Evolutionary conservation across 352 stramenopile species (phyloP), one percentile per base, ranked within the genome.

Genomic region (Phytophthora ohioensis): DNA sequence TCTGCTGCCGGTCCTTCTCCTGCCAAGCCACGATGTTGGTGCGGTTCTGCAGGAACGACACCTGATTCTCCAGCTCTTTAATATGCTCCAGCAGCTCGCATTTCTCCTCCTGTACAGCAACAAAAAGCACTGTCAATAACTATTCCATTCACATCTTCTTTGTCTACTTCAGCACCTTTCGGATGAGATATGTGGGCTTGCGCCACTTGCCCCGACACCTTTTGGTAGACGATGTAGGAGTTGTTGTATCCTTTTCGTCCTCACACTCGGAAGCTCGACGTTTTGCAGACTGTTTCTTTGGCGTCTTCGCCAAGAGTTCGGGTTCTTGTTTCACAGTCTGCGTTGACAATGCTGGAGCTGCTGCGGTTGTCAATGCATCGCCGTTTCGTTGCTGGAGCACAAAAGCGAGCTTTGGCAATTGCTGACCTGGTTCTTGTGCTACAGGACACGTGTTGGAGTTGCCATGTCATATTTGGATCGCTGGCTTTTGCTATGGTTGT

Each of bases 101-200:
- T 32, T 81, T 79, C 56, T 85, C 75, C 53, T 85, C 75, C 78
- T 84, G 52, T 21, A 52, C 2, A 27, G 45, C 5, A 15, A 56
- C 7, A 65, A 51, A 1, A 55, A 13, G 0, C n/a, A 41, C 27
- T 6, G 21, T 71, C 15, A 55, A 30, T 42, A 41, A 3, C 7
- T 10, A 43, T 49, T 13, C 17, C 12, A 21, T 10, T 17, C 12
- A 3, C n/a, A 46, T 11, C 30, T 39, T 27, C 56, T 4, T 38
- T 9, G 53, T 52, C 36, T 31, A 45, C 67, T 30, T 27, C 1
- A 27, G 21, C 39, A 81, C 74, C 70, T 80, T 80, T 17, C 76
- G 72, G 57, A 76, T 27, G 30, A 79, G 61, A 49, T 83, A 83
- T 51, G 76, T 83, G 39, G 76, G 70, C 41, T 83, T 83, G 41